Base-by-base conservation (phyloP, 129 eudicot genomes). In the Lactuca sativa region DNA sequence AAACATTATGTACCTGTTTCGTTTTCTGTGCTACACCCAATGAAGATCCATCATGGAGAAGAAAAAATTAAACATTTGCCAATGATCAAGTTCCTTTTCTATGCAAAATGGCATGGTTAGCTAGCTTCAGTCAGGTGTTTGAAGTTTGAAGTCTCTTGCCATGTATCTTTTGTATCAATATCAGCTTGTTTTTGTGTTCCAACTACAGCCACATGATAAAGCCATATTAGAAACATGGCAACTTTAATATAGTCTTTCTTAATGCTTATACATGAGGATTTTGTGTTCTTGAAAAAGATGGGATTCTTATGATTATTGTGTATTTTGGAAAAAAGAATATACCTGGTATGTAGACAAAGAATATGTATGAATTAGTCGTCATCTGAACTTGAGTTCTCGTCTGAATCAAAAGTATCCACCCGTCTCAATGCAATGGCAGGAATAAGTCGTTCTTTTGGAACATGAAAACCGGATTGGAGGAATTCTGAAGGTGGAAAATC, bases 341-440 rank as follows among this genome's bases (percentile, higher is more conserved):
- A 75, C 80, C 80, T 67, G 48, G 41, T 18, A 59, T 15, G 15
- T 32, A 34, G 12, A 49, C 2, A 43, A 17, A 72, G 7, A 36
- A 25, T 6, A 60, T 25, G 64, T 69, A 31, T 61, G 75, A 56
- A 52, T 67, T 67, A 59, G 34, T 76, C 75, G 0, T 68, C 64
- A 8, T 69, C 80, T 76, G 70, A 76, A 68, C 48, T 52, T 60
- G 75, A 76, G 62, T 44, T 47, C 3, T 47, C 52, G 15, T 47
- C 41, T n/a, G 98, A 92, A 74, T 96, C 83, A 59, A 86, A 86
- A 58, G 73, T 76, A 67, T 92, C 86, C 65, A 76, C 54, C 52
- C 98, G 95, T 61, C 91, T 80, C 57, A 79, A 80, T 37, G 79
- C 69, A 36, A 86, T 90, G 13, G 89, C 89, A 13, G 95, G 91